Percentiles rank a stretch among this genome's conserved stretches.
phyloP scores from a whole-genome alignment of 805 yeast species.

The Naumovozyma baii region DNA sequence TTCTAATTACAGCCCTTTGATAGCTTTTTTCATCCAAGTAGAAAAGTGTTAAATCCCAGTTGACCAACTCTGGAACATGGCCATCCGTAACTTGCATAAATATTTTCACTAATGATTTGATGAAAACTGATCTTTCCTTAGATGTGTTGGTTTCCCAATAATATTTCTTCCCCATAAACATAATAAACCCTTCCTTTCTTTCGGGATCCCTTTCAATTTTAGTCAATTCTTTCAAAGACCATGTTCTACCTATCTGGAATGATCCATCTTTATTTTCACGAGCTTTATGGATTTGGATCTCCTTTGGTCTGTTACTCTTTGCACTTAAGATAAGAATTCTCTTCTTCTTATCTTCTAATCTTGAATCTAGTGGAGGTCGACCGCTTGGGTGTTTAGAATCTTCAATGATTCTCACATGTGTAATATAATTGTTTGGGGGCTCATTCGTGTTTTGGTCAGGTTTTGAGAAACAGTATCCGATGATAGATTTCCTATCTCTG shows the following conservation, averaged over 20 bases:
- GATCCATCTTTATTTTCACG: constrained; percentile 65
- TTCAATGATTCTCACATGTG: constrained; percentile 69
- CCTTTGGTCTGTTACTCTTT: constrained; percentile 53
- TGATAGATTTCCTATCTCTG: constrained; percentile 40
- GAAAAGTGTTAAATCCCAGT: constrained; percentile 40
- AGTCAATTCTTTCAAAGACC: constrained; percentile 70
- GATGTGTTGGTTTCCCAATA: constrained; percentile 67
- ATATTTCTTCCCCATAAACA: constrained; percentile 64
- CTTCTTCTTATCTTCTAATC: constrained; percentile 43
- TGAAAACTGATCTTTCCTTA: constrained; percentile 50
- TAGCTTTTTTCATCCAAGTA: constrained; percentile 33
- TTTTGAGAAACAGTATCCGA: constrained; percentile 41
- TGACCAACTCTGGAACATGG: constrained; percentile 41
- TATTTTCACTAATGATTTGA: constrained; percentile 42
- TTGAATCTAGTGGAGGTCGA: constrained; percentile 53
- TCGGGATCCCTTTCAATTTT: constrained; percentile 44
- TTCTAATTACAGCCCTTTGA: constrained; percentile 23
- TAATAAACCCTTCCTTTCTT: constrained; percentile 46
- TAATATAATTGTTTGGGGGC: constrained; percentile 50
- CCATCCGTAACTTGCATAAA: constrained; percentile 50
- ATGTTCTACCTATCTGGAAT: constrained; percentile 85
- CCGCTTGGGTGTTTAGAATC: constrained; percentile 59
- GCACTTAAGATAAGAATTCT: constrained; percentile 41
- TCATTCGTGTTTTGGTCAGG: constrained; percentile 33
- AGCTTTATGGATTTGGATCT: constrained; percentile 75